Evolutionary conservation across 2,329 filamentous ascomycete genomes (phyloP), one percentile per base, ranked within the genome.

Genomic region (Aspergillus niger): DNA sequence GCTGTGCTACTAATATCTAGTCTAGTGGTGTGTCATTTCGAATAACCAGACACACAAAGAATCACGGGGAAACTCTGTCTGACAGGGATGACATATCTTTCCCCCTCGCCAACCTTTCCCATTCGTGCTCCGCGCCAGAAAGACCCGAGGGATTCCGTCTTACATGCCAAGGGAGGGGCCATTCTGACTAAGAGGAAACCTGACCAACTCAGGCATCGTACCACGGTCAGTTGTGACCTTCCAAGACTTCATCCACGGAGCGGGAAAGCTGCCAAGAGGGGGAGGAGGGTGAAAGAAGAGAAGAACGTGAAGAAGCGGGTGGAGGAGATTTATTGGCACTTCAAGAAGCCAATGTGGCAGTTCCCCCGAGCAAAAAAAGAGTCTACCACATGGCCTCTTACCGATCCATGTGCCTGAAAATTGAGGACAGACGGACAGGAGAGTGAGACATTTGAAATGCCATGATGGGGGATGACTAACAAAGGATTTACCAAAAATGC

Each of bases 241-340:
- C 57, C 50, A 54, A 58, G 49, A 58, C 56, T 44, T n/a, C 32
- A 32, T 53, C 56, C 56, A 54, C 57, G 49, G 57, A 39, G 57
- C 57, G 57, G 57, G 57, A 58, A 38, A 32, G 36, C 22, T 32
- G 57, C 57, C 56, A 58, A 58, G 56, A 58, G 38, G 43, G 56
- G 30, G 5, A 28, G 39, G 32, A 36, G 32, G 11, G 38, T 24
- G 24, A 54, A 38, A 52, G 32, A 32, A 43, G 39, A n/a, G 39
- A 43, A 49, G 44, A 49, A 49, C 11, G 44, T 26, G 20, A 30
- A 17, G 24, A 30, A 24, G 24, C 44, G 44, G 44, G 22, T 48
- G 24, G 44, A 48, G 44, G 24, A 26, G 22, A 15, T 15, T 36
- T 36, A 36, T 36, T 36, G 32, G 32, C 22, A 49, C 7, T 30